These are phyloP conservation scores for Thuidium tamariscinum DNA, from an alignment of 225 moss, liverwort and hornwort species.

Conservation along the genomic window DNA sequence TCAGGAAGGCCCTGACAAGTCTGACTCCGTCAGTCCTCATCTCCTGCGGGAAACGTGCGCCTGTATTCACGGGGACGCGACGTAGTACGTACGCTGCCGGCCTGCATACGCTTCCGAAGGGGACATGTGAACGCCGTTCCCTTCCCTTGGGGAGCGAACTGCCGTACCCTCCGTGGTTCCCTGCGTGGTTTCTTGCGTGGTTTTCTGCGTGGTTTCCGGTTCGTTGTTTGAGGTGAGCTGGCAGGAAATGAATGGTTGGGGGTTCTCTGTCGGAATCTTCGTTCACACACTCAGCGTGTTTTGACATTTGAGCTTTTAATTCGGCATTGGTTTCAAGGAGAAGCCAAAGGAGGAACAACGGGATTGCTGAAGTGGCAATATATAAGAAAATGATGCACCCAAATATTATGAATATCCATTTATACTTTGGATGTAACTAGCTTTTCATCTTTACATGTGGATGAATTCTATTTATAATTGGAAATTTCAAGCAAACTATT, in stretches of 20 bases:
- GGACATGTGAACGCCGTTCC: not conserved
- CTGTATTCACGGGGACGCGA: not conserved
- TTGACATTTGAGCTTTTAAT: not conserved
- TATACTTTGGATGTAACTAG: too few relatives aligned
- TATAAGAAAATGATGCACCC: too few relatives aligned
- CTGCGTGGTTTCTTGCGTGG: not conserved
- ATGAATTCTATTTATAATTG: too few relatives aligned
- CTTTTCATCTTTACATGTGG: too few relatives aligned
- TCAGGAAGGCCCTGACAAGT: conserved; percentile 7
- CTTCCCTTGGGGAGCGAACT: not conserved
- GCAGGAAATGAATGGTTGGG: not conserved
- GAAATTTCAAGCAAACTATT: too few relatives aligned
- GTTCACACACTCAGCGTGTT: not conserved
- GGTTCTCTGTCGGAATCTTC: not conserved
- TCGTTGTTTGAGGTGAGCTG: too few relatives aligned
- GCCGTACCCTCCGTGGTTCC: not conserved
- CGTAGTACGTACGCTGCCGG: not conserved
- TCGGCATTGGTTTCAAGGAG: not conserved
- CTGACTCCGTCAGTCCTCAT: not conserved
- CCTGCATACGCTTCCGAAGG: not conserved
- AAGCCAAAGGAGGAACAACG: too few relatives aligned
- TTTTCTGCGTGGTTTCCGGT: not conserved
- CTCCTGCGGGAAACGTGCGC: not conserved
- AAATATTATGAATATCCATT: too few relatives aligned
- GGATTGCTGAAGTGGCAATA: too few relatives aligned